Evolutionary conservation across 148 eudicot species (phyloP).

Genomic region (Vaccinium vitisidaea): DNA sequence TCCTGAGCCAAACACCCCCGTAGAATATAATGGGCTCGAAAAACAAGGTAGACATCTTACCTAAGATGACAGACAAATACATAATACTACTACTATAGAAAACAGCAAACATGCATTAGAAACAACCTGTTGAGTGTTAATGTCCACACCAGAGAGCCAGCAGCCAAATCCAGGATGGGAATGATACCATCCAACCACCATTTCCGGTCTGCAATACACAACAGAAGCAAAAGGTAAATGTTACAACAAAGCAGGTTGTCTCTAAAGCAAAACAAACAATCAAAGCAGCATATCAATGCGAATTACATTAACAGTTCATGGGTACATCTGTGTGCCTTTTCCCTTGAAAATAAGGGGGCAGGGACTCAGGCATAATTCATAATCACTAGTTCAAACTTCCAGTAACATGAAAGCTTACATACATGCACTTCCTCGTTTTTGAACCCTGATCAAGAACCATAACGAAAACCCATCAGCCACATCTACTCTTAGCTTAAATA

Average conservation of each 20-base stretch:
- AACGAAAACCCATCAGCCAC: too few relatives aligned
- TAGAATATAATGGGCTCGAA: background rate
- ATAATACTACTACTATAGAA: background rate
- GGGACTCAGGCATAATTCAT: too few relatives aligned
- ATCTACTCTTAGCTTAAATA: too few relatives aligned
- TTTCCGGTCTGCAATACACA: slow-evolving; percentile 58
- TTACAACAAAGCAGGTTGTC: background rate
- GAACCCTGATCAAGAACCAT: too few relatives aligned
- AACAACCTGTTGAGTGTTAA: slow-evolving; percentile 77
- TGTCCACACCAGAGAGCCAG: slow-evolving; percentile 94
- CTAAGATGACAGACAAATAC: background rate
- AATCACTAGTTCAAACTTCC: too few relatives aligned
- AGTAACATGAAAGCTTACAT: too few relatives aligned
- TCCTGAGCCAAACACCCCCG: background rate
- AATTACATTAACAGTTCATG: background rate
- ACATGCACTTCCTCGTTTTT: too few relatives aligned
- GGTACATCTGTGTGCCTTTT: too few relatives aligned
- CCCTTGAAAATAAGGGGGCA: too few relatives aligned
- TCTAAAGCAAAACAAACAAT: background rate
- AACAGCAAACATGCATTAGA: background rate
- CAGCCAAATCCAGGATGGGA: slow-evolving; percentile 97
- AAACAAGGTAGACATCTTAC: background rate
- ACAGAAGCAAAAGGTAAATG: slow-evolving; percentile 15
- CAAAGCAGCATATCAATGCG: background rate
- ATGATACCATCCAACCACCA: slow-evolving; percentile 94